Evolutionary conservation across 2,329 filamentous ascomycete genomes (phyloP), one percentile per base, ranked within the genome.

Genomic region (Zymoseptoria tritici): DNA sequence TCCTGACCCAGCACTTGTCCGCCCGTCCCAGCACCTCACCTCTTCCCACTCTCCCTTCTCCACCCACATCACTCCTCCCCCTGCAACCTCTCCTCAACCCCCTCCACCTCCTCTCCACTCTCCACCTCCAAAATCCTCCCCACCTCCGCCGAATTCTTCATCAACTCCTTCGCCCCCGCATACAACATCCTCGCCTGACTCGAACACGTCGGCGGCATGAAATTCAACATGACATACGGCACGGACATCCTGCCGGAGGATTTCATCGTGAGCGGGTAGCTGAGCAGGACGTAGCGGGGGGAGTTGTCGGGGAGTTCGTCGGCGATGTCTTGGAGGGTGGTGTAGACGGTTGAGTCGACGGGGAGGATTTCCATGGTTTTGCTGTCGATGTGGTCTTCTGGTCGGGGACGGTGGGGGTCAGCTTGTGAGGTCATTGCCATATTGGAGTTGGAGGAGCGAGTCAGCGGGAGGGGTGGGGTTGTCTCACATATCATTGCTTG

Each of bases 181-280:
- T 97, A 99, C 72, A 94, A 79, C 94, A 97, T 97, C 67, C 90
- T 85, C 71, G 89, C 80, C 71, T 92, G 89, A 66, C 83, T 85
- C 74, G 96, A 97, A 78, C 90, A 94, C 54, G 93, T 97, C 56
- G 87, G 88, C 7, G 94, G 94, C 21, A 97, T 85, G 78, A 96
- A 97, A 80, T 96, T 97, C 21, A 99, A 78, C 73, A 97, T 84
- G 53, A 97, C 91, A 74, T 99, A 99, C 9, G 94, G 94, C 2
- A 96, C 91, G 4, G 90, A 89, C 51, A 91, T 75, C 26, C 94
- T 86, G 59, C 94, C 94, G 56, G 89, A 91, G 52, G 86, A 80
- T 90, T 95, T 52, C 76, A 95, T 76, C 0, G 90, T 96, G 67
- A 97, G 73, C 0, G 94, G 94, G 73, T 97, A 94, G 76, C 91